Evolutionary conservation across 225 moss, liverwort and hornwort genomes (phyloP), one percentile per base, ranked within the genome.

Genomic region (Climacium dendroides): DNA sequence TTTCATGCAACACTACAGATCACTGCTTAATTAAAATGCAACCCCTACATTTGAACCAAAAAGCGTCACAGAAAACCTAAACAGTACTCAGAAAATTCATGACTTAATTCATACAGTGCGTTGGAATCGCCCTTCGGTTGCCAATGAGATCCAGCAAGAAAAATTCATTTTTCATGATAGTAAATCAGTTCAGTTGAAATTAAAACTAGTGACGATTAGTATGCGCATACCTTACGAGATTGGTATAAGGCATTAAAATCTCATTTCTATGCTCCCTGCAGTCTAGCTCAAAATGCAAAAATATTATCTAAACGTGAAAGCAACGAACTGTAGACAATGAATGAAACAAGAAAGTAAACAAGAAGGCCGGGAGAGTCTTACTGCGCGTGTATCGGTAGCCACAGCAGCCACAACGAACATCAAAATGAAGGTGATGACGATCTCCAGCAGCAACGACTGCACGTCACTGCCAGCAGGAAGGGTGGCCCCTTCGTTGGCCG

Each of bases 371-470:
- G 26, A 71, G 26, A 52, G 30, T 84, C 93, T 90, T 90, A 98
- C 96, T 34, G 97, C 96, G 69, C 94, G 89, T 77, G 96, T 94
- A 50, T 97, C 96, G 25, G 98, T 98, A 0, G 96, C 91, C 26
- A 96, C 96, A 7, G 96, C 94, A 65, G 95, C 92, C 30, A 97
- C 93, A 55, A 97, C 96, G 83, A 98, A 97, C 97, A 98, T 98
- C 83, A 98, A 91, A 78, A 95, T 93, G 89, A 96, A 98, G 18
- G 96, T 95, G 89, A 94, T 92, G 89, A 97, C 90, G 41, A 95
- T 86, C 85, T 98, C 98, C 74, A 98, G 57, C 17, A 93, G 86
- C 20, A 96, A 86, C 26, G 97, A 95, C 74, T 97, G 96, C 47
- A 81, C 2, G 39, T 89, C 89, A 77, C 78, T 91, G 62, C 97